Base-by-base conservation (phyloP, 306 rosid genomes). In the Benincasa hispida region DNA sequence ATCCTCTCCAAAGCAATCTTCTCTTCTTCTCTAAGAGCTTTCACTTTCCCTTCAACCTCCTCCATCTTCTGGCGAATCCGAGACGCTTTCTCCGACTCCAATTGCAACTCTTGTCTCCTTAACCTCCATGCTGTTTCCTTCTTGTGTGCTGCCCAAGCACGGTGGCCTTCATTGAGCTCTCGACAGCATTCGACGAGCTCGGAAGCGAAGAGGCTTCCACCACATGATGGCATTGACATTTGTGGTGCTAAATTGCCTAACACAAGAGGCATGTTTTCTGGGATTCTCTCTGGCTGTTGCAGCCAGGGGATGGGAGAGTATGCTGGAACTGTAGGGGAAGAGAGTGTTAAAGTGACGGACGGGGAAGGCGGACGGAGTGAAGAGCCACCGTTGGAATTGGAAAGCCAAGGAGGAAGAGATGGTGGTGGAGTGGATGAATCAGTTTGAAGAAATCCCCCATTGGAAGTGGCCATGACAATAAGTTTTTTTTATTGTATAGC, bases 371-470 rank as follows among this genome's bases (percentile, higher is more conserved):
- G 89, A 87, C 96, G 83, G 58, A 81, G 86, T 11, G 86, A 77
- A 8, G 93, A 57, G 11, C 77, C 62, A 77, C 78, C 80, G 70
- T 80, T 90, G 8, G 97, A 83, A 80, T 84, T 90, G 0, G 97
- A 89, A 62, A 93, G 98, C 98, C 97, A 93, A 3, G 97, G 88
- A 25, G 98, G 98, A 74, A 93, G 92, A 82, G 88, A 76, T 6
- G 92, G 84, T 1, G 87, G 70, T 14, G 89, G 81, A 12, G 85
- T 77, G 5, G 90, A 83, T 19, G 89, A 72, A 62, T 93, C 96
- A 0, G 89, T 47, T 25, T 91, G 93, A 15, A 89, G 85, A 85
- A 82, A 88, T 15, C 89, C 79, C 21, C 96, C 87, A 39, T 91
- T 91, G 41, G 98, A 88, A 65, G 96, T 79, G 30, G 90, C 96